These are phyloP conservation scores for Peniophora sp. DNA, from an alignment of 1,284 basidiomycete genomes.

Conservation along the genomic window DNA sequence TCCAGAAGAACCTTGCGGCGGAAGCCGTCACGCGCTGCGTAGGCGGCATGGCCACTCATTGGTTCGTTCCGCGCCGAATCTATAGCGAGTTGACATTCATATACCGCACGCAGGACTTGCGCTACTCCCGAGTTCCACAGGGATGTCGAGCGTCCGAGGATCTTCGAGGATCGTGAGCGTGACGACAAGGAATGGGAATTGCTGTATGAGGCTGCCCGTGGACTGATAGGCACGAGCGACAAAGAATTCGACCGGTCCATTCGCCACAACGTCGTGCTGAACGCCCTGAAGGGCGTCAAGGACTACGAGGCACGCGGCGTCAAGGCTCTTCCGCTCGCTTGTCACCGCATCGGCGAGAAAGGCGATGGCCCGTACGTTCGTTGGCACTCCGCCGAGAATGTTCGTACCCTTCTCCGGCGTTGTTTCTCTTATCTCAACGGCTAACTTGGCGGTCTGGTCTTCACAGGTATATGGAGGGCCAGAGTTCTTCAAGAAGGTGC, in stretches of 20 bases:
- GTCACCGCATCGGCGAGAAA: constrained; percentile 15
- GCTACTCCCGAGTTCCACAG: constrained; percentile 17
- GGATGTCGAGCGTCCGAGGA: constrained; percentile 8
- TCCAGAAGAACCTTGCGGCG: constrained; percentile 14
- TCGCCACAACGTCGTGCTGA: constrained; percentile 20
- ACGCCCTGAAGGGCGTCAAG: constrained; percentile 13
- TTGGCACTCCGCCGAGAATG: constrained; percentile 19
- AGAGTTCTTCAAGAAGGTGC: not conserved
- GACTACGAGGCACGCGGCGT: constrained; percentile 10
- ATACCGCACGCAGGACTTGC: constrained; percentile 15
- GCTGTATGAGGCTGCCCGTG: constrained; percentile 16
- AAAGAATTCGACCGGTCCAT: constrained; percentile 20
- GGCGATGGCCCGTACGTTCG: constrained; percentile 20
- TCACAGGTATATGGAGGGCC: constrained; percentile 1
- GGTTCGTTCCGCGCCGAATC: constrained; percentile 8
- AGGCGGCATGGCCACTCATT: constrained; percentile 25
- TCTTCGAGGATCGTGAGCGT: constrained; percentile 5
- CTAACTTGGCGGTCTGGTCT: too few relatives aligned
- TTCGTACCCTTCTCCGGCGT: constrained; percentile 5
- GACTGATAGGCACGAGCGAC: constrained; percentile 17
- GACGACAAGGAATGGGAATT: constrained; percentile 12
- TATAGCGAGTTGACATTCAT: not conserved
- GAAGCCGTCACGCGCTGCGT: constrained; percentile 23
- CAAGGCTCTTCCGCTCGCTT: constrained; percentile 20
- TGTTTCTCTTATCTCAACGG: not conserved